Base-by-base conservation (phyloP, 257 asterid species). In the Nicotiana tomentosiformis region DNA sequence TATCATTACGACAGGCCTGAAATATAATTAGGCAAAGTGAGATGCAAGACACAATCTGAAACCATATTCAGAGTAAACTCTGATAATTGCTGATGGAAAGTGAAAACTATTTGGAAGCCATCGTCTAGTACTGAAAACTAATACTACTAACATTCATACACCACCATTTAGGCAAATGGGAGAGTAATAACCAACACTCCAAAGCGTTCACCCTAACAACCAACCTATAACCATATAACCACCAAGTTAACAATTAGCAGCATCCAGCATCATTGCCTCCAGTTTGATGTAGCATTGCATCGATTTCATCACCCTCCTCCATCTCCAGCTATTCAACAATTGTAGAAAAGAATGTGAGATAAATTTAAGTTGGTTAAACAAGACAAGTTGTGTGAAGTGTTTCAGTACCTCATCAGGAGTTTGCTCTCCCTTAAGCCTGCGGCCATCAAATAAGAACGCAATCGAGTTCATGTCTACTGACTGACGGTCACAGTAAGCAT, bases 401-500 rank as follows among this genome's bases (percentile, higher is more conserved):
- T 58, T 58, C 64, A 58, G 0, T 46, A 88, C 93, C 90, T 90
- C 91, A 66, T 90, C 90, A 0, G 91, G 93, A 16, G 93, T 88
- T 81, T 90, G 91, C 84, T 88, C 90, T 4, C 64, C 88, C 0
- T 88, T 83, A 64, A 90, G 91, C 26, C 90, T 90, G 79, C 89
- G 87, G 0, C 91, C 97, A 80, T 92, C 93, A 79, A 90, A 92
- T n/a, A 90, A 82, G 83, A 93, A 93, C 0, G 91, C 93, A 56
- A 90, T 88, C 1, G 93, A 88, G n/a, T 65, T 89, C 82, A 89
- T 17, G 62, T 91, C 94, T 51, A 90, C 90, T 0, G 92, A 89
- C 56, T 87, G 95, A 2, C 93, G 87, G 57, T 92, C 93, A 30
- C 94, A 93, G 53, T 93, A 92, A 37, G 97, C 93, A 76, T 81